These are phyloP conservation scores for Teunomyces tritomae DNA, from an alignment of 805 yeast genomes.

Conservation along the genomic window DNA sequence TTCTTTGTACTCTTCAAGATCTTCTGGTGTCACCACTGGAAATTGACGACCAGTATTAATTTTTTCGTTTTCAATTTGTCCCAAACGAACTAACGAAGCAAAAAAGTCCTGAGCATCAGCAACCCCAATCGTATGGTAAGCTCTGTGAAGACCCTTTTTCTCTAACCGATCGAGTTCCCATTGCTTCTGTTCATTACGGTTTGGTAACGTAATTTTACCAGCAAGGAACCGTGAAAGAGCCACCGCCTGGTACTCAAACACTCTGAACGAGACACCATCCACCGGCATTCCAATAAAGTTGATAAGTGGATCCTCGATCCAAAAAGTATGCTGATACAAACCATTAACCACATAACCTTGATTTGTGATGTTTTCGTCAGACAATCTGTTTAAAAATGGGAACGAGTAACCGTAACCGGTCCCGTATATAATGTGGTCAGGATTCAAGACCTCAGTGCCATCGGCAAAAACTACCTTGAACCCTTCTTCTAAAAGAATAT, in stretches of 20 bases:
- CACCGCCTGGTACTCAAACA: slow-evolving; percentile 62
- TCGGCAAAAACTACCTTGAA: slow-evolving; percentile 44
- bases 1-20: slow-evolving; percentile 11
- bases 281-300: slow-evolving; percentile 62
- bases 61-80: slow-evolving; percentile 12
- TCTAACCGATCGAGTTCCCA: slow-evolving; percentile 40
- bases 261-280: slow-evolving; percentile 60
- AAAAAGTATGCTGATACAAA: slow-evolving; percentile 59
- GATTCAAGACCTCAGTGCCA: slow-evolving; percentile 43
- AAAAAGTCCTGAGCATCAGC: slow-evolving; percentile 15
- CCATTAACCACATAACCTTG: slow-evolving; percentile 33
- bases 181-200: slow-evolving; percentile 41
- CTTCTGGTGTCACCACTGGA: slow-evolving; percentile 17
- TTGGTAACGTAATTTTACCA: slow-evolving; percentile 52
- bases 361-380: slow-evolving; percentile 30
- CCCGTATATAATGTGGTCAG: slow-evolving; percentile 63
- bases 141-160: slow-evolving; percentile 38
- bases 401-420: slow-evolving; percentile 71
- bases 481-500: slow-evolving; percentile 18
- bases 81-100: slow-evolving; percentile 14
- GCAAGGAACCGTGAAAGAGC: slow-evolving; percentile 62
- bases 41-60: slow-evolving; percentile 19
- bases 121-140: slow-evolving; percentile 41
- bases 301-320: slow-evolving; percentile 59
- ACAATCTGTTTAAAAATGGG: slow-evolving; percentile 50